These are phyloP conservation scores for Russula virescens DNA, from an alignment of 768 basidiomycete species.

Conservation along the genomic window DNA sequence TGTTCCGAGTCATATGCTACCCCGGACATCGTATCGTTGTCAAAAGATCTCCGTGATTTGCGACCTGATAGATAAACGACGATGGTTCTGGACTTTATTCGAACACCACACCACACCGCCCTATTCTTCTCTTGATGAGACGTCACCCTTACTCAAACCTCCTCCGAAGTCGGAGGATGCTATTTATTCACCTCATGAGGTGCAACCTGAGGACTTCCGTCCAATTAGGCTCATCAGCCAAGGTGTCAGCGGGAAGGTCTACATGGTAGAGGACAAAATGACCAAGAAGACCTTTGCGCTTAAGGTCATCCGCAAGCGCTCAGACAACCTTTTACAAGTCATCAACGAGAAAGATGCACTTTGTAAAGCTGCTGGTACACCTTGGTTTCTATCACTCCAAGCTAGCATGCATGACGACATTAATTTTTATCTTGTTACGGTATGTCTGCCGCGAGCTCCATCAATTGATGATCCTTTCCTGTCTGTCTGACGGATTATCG, in stretches of 20 bases:
- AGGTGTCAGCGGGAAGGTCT: conserved; percentile 23
- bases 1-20: conserved; percentile 11
- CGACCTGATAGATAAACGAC: not conserved
- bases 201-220: conserved; percentile 14
- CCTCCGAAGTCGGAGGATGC: not conserved
- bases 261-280: conserved; percentile 14
- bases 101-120: not conserved
- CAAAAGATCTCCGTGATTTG: not conserved
- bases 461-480: not conserved
- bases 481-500: not conserved
- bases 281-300: conserved; percentile 15
- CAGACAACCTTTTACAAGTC: conserved; percentile 3
- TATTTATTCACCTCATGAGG: not conserved
- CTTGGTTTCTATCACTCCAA: conserved; percentile 22
- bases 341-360: conserved; percentile 20
- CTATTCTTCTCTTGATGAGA: conserved; percentile 12
- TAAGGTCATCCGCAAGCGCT: conserved; percentile 21
- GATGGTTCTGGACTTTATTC: not conserved
- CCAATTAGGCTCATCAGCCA: conserved; percentile 19
- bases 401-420: conserved; percentile 23
- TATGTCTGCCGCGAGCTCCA: not conserved
- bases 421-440: conserved; percentile 24
- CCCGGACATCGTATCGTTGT: not conserved
- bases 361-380: conserved; percentile 4
- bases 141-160: conserved; percentile 1